These are phyloP conservation scores for Suillus ampliporus DNA, from an alignment of 768 basidiomycete species.

Conservation along the genomic window DNA sequence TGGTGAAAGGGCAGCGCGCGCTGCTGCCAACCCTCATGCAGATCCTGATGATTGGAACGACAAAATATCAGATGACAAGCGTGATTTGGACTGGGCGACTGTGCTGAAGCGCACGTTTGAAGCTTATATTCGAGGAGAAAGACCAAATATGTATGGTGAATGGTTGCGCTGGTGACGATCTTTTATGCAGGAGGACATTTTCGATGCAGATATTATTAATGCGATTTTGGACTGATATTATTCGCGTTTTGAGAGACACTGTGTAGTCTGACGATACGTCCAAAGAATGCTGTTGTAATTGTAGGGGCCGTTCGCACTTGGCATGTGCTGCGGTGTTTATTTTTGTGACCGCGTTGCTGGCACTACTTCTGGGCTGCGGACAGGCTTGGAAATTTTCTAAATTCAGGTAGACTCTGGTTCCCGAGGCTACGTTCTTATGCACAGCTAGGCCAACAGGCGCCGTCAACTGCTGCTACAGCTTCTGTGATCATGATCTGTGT, in stretches of 20 bases:
- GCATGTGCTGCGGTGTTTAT: not conserved
- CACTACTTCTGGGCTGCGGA: not conserved
- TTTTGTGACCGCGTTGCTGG: not conserved
- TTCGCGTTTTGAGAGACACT: not conserved
- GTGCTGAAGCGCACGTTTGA: constrained; percentile 97
- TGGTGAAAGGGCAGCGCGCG: constrained; percentile 72
- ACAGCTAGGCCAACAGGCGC: too few relatives aligned
- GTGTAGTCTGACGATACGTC: not conserved
- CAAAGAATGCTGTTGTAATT: not conserved
- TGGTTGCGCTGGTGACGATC: constrained; percentile 42
- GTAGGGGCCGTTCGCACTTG: not conserved
- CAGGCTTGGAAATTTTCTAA: too few relatives aligned
- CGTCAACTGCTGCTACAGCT: too few relatives aligned
- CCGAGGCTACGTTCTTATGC: too few relatives aligned
- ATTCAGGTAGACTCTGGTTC: too few relatives aligned
- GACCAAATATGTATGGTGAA: constrained; percentile 94
- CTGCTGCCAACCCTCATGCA: constrained; percentile 23
- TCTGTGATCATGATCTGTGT: too few relatives aligned
- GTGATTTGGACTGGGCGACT: constrained; percentile 84
- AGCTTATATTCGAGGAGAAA: constrained; percentile 82
- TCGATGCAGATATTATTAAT: not conserved
- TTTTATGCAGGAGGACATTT: not conserved
- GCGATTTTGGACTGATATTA: not conserved
- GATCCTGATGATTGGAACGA: constrained; percentile 33
- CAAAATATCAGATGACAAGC: constrained; percentile 65